phyloP scores from a whole-genome alignment of 371 early-diverging fungal genomes.

The Lichtheimia ornata region DNA sequence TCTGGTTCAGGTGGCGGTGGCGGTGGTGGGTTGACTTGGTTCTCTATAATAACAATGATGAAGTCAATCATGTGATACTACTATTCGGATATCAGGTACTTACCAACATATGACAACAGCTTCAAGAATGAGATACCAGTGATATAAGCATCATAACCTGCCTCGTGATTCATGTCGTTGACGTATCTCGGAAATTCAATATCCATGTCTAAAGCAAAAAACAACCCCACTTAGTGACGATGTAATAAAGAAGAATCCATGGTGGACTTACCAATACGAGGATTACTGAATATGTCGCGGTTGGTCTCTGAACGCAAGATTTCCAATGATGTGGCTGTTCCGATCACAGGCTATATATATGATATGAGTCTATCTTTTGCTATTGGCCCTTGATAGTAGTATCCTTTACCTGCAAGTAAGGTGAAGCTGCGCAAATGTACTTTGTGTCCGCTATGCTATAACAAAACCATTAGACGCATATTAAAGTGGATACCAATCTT shows the following conservation, averaged over 20 bases:
- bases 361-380: too few relatives aligned
- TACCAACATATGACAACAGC: constrained; percentile 33
- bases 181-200: constrained; percentile 42
- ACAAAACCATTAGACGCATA: not conserved
- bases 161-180: constrained; percentile 74
- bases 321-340: constrained; percentile 39
- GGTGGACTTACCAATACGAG: constrained; percentile 52
- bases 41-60: not conserved
- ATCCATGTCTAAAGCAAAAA: constrained; percentile 31
- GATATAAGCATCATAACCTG: constrained; percentile 88
- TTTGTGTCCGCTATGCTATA: constrained; percentile 82
- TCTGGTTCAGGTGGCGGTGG: constrained; percentile 13
- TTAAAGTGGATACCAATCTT: too few relatives aligned
- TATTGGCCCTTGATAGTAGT: too few relatives aligned
- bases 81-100: not conserved
- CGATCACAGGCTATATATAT: constrained; percentile 23
- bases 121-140: constrained; percentile 66
- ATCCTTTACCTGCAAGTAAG: constrained; percentile 46
- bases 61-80: too few relatives aligned
- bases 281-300: constrained; percentile 43
- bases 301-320: constrained; percentile 42
- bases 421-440: constrained; percentile 61
- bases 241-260: not conserved
- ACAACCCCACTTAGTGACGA: not conserved
- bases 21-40: constrained; percentile 8